Conservation (phyloP, 2,329 filamentous ascomycete species). For the Scedosporium apiospermum region DNA sequence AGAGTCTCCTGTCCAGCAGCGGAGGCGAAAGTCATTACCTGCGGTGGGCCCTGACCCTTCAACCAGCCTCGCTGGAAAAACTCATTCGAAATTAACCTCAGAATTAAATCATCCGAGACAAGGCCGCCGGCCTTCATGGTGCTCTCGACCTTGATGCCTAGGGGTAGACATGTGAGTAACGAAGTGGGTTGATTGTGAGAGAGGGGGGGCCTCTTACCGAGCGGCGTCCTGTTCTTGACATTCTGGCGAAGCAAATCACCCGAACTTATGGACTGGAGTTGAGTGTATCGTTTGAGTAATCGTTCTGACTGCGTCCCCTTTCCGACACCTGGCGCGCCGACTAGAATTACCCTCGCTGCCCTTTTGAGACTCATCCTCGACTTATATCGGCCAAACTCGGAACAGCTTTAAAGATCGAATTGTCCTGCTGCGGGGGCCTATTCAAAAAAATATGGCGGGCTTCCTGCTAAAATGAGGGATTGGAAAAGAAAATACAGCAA, state of each 20-base stretch:
- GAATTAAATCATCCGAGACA: conserved; percentile 86
- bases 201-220: conserved; percentile 47
- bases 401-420: neutral
- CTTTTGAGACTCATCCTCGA: conserved; percentile 54
- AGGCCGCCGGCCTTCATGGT: conserved; percentile 82
- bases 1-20: conserved; percentile 23
- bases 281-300: conserved; percentile 75
- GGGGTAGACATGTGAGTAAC: neutral
- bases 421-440: neutral
- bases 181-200: neutral
- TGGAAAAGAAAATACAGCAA: neutral
- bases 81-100: conserved; percentile 86
- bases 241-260: conserved; percentile 87
- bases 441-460: neutral
- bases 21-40: conserved; percentile 43
- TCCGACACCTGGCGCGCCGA: conserved; percentile 92
- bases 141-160: conserved; percentile 82
- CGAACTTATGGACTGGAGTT: conserved; percentile 85
- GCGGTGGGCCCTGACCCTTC: conserved; percentile 32
- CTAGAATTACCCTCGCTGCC: conserved; percentile 86
- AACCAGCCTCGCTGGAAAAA: conserved; percentile 82
- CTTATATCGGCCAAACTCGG: neutral
- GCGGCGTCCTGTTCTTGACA: conserved; percentile 77
- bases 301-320: conserved; percentile 95
- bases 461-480: neutral